These are phyloP conservation scores for Wickerhamiella domercqiae DNA, from an alignment of 805 yeast species.

Conservation along the genomic window DNA sequence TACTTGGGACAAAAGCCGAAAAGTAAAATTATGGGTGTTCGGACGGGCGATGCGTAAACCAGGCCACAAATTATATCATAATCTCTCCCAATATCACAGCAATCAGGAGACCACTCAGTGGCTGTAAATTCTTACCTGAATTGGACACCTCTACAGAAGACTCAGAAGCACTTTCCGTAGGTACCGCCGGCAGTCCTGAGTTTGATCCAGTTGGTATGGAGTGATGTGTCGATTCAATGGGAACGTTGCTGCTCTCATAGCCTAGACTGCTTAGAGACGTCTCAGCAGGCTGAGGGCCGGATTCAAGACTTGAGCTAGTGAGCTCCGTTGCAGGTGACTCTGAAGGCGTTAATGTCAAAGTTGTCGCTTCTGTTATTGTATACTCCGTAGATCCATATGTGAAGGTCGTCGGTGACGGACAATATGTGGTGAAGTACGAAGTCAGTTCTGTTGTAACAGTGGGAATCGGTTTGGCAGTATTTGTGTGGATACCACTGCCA, in stretches of 20 bases:
- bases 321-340: slow-evolving; percentile 14
- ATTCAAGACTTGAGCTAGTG: neutral
- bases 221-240: slow-evolving; percentile 69
- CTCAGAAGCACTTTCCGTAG: slow-evolving; percentile 37
- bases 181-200: slow-evolving; percentile 51
- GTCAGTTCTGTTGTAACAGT: slow-evolving; percentile 22
- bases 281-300: neutral
- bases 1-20: too few species aligned
- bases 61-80: too few species aligned
- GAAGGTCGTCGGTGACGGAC: slow-evolving; percentile 50
- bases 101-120: slow-evolving; percentile 6
- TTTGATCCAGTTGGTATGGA: slow-evolving; percentile 51
- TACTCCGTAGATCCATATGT: slow-evolving; percentile 45
- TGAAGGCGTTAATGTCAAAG: slow-evolving; percentile 46
- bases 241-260: slow-evolving; percentile 26
- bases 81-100: too few species aligned
- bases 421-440: slow-evolving; percentile 39
- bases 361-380: slow-evolving; percentile 57
- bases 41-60: too few species aligned
- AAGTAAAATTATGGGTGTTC: too few species aligned
- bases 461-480: neutral
- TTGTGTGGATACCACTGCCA: neutral
- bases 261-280: neutral
- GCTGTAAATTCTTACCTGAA: slow-evolving; percentile 20
- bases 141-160: neutral